Conservation (phyloP, 2,329 filamentous ascomycete species). For the Epichloe amarillans region DNA sequence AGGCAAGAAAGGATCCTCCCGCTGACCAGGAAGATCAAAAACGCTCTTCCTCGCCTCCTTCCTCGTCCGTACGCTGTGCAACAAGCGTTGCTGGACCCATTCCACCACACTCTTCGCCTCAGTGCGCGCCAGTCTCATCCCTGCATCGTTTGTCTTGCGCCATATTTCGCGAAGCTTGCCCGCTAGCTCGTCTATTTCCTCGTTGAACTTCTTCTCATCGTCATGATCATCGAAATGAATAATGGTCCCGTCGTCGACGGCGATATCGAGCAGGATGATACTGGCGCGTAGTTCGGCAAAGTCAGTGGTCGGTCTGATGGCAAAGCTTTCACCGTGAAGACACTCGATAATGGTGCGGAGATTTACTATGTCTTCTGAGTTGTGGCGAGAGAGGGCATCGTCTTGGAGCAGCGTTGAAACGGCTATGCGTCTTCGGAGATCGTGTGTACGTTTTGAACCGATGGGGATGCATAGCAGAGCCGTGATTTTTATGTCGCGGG, state of each 20-base stretch:
- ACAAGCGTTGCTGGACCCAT: conserved; percentile 58
- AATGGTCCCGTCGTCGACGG: conserved; percentile 49
- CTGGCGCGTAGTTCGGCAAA: conserved; percentile 55
- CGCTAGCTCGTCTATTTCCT: conserved; percentile 53
- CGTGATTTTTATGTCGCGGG: conserved; percentile 40
- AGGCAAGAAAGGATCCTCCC: conserved; percentile 25
- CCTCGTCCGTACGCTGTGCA: conserved; percentile 56
- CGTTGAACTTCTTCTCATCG: conserved; percentile 46
- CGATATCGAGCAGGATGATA: conserved; percentile 58
- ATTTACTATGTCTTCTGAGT: conserved; percentile 28
- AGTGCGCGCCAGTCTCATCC: conserved; percentile 57
- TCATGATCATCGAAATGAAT: conserved; percentile 14
- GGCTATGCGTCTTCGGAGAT: conserved; percentile 54
- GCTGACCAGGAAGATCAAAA: conserved; percentile 26
- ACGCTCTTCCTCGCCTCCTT: conserved; percentile 39
- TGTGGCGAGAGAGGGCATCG: conserved; percentile 24
- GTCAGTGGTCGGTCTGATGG: conserved; percentile 43
- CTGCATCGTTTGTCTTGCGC: conserved; percentile 57
- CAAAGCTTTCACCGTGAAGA: conserved; percentile 36
- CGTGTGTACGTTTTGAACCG: conserved; percentile 34
- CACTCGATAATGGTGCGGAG: conserved; percentile 32
- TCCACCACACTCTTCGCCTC: conserved; percentile 69
- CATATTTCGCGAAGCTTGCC: conserved; percentile 42
- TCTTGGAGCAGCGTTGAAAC: conserved; percentile 48
- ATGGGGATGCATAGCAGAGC: conserved; percentile 47